A percentile compares a stretch with the other conserved stretches of the same genome.
Conservation (phyloP, 192 early-diverging fungal genomes). For the Coemansia sp. region DNA sequence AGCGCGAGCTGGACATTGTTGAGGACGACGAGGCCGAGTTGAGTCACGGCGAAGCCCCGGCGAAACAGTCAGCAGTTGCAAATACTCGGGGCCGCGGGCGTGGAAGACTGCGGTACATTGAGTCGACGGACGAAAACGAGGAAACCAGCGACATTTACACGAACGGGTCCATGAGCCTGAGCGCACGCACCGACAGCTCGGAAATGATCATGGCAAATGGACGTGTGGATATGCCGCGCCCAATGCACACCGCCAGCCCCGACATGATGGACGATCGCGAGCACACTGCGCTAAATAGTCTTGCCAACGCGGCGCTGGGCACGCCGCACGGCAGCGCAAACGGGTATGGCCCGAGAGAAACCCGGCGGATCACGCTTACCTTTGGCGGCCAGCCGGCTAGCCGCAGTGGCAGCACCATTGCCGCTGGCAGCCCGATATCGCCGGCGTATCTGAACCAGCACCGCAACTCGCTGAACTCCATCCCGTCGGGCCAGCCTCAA, state of each 20-base stretch:
- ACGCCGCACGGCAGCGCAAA: not conserved
- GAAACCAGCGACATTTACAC: not conserved
- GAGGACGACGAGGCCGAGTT: not conserved
- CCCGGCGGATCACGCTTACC: not conserved
- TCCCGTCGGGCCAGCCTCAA: not conserved
- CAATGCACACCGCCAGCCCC: not conserved
- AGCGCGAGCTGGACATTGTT: conserved; percentile 4
- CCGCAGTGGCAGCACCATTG: not conserved
- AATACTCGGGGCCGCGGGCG: conserved; percentile 5
- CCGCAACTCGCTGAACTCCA: not conserved
- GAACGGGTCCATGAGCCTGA: conserved; percentile 3
- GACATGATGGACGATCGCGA: not conserved
- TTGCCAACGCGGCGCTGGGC: not conserved
- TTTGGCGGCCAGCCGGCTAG: conserved; percentile 1
- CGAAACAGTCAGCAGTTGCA: no score
- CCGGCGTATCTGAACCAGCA: conserved; percentile 10
- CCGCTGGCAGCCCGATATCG: not conserved
- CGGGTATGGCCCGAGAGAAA: not conserved
- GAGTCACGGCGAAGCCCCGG: not conserved
- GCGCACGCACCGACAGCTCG: not conserved
- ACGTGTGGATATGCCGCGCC: not conserved
- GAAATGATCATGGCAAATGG: conserved; percentile 12
- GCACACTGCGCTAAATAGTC: not conserved
- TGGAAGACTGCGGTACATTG: conserved; percentile 1
- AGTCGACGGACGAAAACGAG: conserved; percentile 9